Evolutionary conservation across 2,329 filamentous ascomycete species (phyloP), one percentile per base, ranked within the genome.

Genomic region (Claviceps africana): DNA sequence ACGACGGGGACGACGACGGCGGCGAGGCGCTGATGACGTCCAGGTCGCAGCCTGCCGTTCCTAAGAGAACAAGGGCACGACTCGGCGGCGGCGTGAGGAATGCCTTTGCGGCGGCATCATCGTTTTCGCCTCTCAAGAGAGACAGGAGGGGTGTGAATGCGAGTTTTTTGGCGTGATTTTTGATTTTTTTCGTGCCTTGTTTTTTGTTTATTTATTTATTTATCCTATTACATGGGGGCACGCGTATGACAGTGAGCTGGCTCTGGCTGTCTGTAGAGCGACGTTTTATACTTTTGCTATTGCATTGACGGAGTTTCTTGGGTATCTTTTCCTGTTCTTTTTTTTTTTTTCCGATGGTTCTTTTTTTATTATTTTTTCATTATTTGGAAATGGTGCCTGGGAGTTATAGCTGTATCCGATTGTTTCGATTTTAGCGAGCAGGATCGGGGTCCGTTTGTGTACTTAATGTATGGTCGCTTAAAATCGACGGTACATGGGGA

Each of bases 81-180:
- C 52, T 57, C 25, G 56, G 56, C 55, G 65, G 47, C 56, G 56
- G 56, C 35, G 61, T 50, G 69, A 70, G 57, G 65, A 73, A 67
- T 61, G 76, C 68, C 0, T 78, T 83, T 50, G 60, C 73, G 13
- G 71, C 73, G 9, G 71, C 72, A 13, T 69, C 68, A 19, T 61
- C 72, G 4, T 88, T 89, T 63, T 88, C 85, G 19, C 85, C 85
- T 8, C 67, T 89, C 54, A 89, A 89, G 69, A 77, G 78, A 62
- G 81, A 88, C 49, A 76, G 77, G 53, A 78, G 81, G 55, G 79
- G 80, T 33, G 74, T 78, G 3, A 72, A 74, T 55, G 79, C 80
- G 51, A 83, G 80, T 60, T 83, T 83, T 58, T 63, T 81, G 54
- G 74, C 69, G 51, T 78, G 59, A 58, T 33, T 30, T 31, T n/a